These are phyloP conservation scores for Lophiotrema nucula DNA, from an alignment of 495 filamentous ascomycete genomes.

Conservation along the genomic window DNA sequence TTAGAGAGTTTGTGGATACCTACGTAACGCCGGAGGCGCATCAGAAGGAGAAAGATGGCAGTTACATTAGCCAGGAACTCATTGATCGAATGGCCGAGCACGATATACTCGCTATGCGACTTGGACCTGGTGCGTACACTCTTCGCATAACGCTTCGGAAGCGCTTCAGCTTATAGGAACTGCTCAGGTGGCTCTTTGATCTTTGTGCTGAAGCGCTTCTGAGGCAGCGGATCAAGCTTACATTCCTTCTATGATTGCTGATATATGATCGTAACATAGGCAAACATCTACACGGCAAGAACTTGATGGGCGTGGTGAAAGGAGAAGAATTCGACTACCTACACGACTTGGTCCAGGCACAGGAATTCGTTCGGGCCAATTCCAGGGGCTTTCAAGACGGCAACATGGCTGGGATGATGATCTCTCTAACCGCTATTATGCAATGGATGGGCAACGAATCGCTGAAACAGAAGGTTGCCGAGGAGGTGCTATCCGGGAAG, in stretches of 20 bases:
- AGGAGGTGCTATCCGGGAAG: slow-evolving; percentile 73
- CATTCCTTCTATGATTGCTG: too few relatives aligned
- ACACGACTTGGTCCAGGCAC: slow-evolving; percentile 73
- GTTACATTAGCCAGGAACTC: slow-evolving; percentile 71
- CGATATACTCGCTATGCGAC: slow-evolving; percentile 75
- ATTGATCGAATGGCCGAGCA: slow-evolving; percentile 74
- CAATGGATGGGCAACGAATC: slow-evolving; percentile 70
- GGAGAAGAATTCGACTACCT: slow-evolving; percentile 87
- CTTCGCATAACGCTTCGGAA: too few relatives aligned
- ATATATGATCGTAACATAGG: too few relatives aligned
- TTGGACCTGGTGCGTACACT: too few relatives aligned
- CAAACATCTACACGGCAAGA: slow-evolving; percentile 71
- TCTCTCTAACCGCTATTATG: slow-evolving; percentile 76
- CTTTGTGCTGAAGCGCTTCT: too few relatives aligned
- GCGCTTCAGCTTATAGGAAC: too few relatives aligned
- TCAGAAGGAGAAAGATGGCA: slow-evolving; percentile 73
- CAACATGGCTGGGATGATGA: slow-evolving; percentile 76
- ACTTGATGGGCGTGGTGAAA: slow-evolving; percentile 65
- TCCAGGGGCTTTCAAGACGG: slow-evolving; percentile 55
- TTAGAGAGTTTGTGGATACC: slow-evolving; percentile 71
- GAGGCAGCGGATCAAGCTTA: too few relatives aligned
- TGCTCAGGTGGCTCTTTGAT: too few relatives aligned
- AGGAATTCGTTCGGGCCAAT: slow-evolving; percentile 70
- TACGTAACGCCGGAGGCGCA: slow-evolving; percentile 73
- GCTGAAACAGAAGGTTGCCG: slow-evolving; percentile 63